Base-by-base conservation (phyloP, 2,329 filamentous ascomycete genomes). In the Phyllosticta citriasiana region DNA sequence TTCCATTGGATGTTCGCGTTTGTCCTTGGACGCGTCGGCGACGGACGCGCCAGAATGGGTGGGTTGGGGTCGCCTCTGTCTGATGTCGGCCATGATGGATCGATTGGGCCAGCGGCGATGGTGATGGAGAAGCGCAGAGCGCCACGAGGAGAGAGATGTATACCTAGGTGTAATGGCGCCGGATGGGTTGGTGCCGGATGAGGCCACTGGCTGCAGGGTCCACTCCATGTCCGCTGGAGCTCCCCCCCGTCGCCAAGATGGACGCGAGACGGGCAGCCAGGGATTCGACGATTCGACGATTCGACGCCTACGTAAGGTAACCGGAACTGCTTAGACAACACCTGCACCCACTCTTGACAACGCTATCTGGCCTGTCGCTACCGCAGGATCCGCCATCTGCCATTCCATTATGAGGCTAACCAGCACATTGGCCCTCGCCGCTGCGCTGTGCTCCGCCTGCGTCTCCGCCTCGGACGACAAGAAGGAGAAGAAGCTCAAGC, bases 401-500 rank as follows among this genome's bases (percentile, higher is more conserved):
- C 22, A 16, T 19, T 14, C 54, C 25, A 57, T 55, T 54, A 72
- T 72, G 70, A 68, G 68, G 64, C 63, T 69, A 50, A 53, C 67
- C 55, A 63, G 69, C 57, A 62, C 65, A 40, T 68, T 67, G 27
- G 66, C 69, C 22, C 64, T 72, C 54, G 60, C 68, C 53, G 60
- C 69, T 60, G 66, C 70, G 61, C 66, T 75, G 59, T 72, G 72
- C 66, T 70, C 72, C 63, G 68, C 64, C 53, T 64, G 65, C 57
- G 66, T 65, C 62, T 73, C 75, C 55, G 71, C 74, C 25, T 72
- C 77, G 47, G 70, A 74, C 63, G 68, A 76, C 66, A 71, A 78
- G 69, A 72, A 73, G 51, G 70, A 58, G 66, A 76, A 79, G 63
- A 67, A 74, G n/a, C 70, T 76, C 53, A 78, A 79, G 60, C 80